These are phyloP conservation scores for Aspergillus novoparasiticus DNA, from an alignment of 2,329 filamentous ascomycete species.

Conservation along the genomic window DNA sequence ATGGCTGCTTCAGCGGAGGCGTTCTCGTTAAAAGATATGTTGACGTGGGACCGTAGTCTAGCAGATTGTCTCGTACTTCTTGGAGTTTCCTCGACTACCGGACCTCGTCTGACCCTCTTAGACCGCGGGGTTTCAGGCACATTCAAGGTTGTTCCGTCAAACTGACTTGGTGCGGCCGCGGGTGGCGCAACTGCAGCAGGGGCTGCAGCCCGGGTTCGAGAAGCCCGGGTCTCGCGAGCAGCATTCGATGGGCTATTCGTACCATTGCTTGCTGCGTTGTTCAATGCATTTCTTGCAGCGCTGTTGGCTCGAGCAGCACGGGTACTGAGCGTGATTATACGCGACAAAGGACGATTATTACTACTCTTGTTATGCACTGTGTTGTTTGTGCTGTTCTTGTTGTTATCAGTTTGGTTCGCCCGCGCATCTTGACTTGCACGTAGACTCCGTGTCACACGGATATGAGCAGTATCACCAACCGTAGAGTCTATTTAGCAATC, in stretches of 20 bases:
- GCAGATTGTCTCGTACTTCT: conserved; percentile 39
- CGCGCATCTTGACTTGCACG: conserved; percentile 28
- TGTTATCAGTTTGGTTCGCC: conserved; percentile 21
- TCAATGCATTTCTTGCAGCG: conserved; percentile 12
- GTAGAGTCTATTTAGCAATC: conserved; percentile 20
- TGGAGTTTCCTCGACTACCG: conserved; percentile 34
- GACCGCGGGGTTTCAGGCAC: conserved; percentile 33
- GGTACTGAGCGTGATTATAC: conserved; percentile 27
- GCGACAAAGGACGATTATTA: conserved; percentile 22
- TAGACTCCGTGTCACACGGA: conserved; percentile 27
- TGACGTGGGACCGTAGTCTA: conserved; percentile 30
- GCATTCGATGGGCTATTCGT: conserved; percentile 11
- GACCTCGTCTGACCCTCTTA: conserved; percentile 35
- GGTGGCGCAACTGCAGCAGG: neutral
- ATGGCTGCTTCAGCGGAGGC: conserved; percentile 12
- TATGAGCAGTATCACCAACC: conserved; percentile 17
- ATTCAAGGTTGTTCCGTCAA: conserved; percentile 20
- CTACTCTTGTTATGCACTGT: conserved; percentile 9
- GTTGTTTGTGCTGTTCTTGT: conserved; percentile 15
- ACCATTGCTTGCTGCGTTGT: conserved; percentile 11
- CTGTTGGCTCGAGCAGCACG: conserved; percentile 17
- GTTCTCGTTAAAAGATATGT: conserved; percentile 23
- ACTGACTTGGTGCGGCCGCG: conserved; percentile 4
- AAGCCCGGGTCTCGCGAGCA: conserved; percentile 27
- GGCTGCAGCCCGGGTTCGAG: conserved; percentile 21